Conservation (phyloP, 164 flowering plant species). For the Chimonanthus salicifolius region DNA sequence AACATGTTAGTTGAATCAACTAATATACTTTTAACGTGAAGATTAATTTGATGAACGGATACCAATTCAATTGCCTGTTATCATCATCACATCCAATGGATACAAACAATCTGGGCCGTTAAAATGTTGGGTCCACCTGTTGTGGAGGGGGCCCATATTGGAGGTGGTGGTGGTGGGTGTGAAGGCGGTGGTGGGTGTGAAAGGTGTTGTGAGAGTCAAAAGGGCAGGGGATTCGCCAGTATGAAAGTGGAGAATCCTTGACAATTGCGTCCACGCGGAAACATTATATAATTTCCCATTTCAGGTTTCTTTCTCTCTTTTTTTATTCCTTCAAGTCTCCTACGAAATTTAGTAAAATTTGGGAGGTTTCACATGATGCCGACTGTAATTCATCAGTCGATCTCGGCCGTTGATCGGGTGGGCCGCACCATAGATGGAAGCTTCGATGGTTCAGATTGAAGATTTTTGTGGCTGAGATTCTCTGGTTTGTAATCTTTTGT, state of each 20-base stretch:
- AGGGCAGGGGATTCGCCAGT: neutral
- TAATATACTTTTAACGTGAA: no score
- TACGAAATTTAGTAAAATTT: no score
- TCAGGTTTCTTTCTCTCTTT: neutral
- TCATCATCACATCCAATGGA: neutral
- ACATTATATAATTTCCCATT: neutral
- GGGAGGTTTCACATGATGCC: neutral
- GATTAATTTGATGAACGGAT: no score
- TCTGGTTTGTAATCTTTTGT: neutral
- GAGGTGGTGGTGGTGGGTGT: neutral
- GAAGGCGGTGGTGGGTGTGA: neutral
- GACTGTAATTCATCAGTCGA: neutral
- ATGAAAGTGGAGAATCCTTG: neutral
- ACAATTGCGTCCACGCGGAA: conserved; percentile 29
- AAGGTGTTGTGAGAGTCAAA: neutral
- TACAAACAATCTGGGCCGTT: neutral
- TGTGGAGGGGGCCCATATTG: neutral
- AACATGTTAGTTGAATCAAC: no score
- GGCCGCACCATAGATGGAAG: neutral
- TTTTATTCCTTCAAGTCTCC: neutral
- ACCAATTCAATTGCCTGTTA: no score
- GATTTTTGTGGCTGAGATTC: no score
- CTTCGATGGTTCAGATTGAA: no score
- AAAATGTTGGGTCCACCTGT: no score
- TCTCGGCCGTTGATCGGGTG: neutral